These are phyloP conservation scores for Scedosporium aurantiacum DNA, from an alignment of 2,329 filamentous ascomycete species.

Conservation along the genomic window DNA sequence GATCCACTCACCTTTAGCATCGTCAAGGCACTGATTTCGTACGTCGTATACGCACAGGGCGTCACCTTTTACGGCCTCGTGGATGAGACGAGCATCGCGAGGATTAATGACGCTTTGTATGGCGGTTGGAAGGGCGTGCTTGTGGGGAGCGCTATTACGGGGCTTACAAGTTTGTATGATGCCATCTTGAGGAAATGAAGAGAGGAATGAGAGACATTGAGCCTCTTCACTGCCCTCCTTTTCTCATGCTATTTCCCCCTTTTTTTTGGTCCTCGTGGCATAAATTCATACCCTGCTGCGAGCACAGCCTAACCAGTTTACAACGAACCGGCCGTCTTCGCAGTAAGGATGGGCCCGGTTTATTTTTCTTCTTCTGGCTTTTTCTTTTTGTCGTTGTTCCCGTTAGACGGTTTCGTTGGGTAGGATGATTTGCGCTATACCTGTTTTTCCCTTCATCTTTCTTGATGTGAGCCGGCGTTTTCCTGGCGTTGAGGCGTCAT, in stretches of 20 bases:
- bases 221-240: too few species aligned
- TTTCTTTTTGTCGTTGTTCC: too few species aligned
- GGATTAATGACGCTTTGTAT: conserved; percentile 56
- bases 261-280: too few species aligned
- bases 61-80: conserved; percentile 53
- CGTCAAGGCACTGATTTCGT: conserved; percentile 71
- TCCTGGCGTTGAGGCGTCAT: background rate
- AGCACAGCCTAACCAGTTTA: too few species aligned
- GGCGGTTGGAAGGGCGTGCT: conserved; percentile 62
- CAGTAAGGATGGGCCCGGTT: too few species aligned
- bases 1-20: conserved; percentile 90
- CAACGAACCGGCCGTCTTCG: too few species aligned
- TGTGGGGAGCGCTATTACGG: conserved; percentile 56
- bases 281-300: too few species aligned
- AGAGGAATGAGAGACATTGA: background rate
- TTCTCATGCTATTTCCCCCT: too few species aligned
- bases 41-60: conserved; percentile 65
- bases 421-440: too few species aligned
- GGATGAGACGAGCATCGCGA: conserved; percentile 44
- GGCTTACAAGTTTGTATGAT: conserved; percentile 63
- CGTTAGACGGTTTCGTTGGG: too few species aligned
- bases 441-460: too few species aligned
- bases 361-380: too few species aligned
- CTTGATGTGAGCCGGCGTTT: background rate
- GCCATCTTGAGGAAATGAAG: conserved; percentile 59